Evolutionary conservation across 2,329 filamentous ascomycete species (phyloP).

Genomic region (Cordyceps fumosorosea): DNA sequence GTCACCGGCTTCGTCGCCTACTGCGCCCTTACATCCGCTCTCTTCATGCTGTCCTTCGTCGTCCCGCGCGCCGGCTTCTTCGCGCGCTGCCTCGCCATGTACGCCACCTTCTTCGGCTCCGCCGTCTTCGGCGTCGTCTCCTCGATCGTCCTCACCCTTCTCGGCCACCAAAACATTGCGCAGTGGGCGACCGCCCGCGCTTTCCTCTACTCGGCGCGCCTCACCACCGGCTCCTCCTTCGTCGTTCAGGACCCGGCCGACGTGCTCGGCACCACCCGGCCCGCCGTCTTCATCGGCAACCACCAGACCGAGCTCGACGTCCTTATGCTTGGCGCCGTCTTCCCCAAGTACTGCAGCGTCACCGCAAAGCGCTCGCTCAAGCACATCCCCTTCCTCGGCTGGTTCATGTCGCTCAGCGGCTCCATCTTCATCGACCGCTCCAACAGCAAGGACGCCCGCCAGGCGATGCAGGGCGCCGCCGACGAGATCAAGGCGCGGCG

Average conservation of each 20-base stretch:
- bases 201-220: constrained; percentile 74
- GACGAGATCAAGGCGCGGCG: constrained; percentile 65
- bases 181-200: constrained; percentile 78
- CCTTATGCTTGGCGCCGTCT: constrained; percentile 80
- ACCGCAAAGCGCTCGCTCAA: constrained; percentile 85
- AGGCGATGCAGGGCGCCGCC: constrained; percentile 79
- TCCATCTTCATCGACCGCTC: constrained; percentile 93
- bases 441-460: constrained; percentile 73
- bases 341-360: constrained; percentile 86
- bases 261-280: constrained; percentile 58
- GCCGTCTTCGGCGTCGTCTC: constrained; percentile 70
- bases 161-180: constrained; percentile 67
- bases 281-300: constrained; percentile 87
- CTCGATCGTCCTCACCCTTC: constrained; percentile 62
- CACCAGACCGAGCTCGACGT: constrained; percentile 97
- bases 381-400: constrained; percentile 77
- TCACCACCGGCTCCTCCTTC: constrained; percentile 72
- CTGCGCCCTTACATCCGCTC: constrained; percentile 41
- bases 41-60: constrained; percentile 57
- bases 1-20: constrained; percentile 47
- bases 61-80: constrained; percentile 57
- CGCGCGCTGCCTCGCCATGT: constrained; percentile 61
- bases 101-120: constrained; percentile 52
- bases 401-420: constrained; percentile 86
- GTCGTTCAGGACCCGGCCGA: constrained; percentile 60